Conservation (phyloP, 805 yeast species). For the Lachancea nothofagi region DNA sequence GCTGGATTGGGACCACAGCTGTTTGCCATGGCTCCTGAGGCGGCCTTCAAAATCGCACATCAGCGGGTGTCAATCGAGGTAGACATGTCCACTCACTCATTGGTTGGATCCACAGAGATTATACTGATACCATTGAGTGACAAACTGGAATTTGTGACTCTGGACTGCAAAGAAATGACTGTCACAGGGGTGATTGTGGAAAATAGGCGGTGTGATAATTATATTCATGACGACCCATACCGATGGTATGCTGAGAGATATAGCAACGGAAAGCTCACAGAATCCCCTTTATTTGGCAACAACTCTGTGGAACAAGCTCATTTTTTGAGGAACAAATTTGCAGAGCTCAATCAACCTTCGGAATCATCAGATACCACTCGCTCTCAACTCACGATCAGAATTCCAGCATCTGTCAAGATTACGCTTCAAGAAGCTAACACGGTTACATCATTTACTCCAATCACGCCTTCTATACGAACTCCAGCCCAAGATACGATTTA, state of each 20-base stretch:
- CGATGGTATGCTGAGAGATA: conserved; percentile 16
- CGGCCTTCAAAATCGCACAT: conserved; percentile 64
- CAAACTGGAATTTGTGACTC: conserved; percentile 49
- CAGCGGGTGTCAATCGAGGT: conserved; percentile 78
- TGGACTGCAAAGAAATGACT: conserved; percentile 76
- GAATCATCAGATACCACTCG: conserved; percentile 22
- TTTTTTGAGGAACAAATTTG: conserved; percentile 28
- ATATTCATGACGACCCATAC: conserved; percentile 31
- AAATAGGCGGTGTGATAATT: conserved; percentile 40
- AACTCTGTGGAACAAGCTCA: conserved; percentile 33
- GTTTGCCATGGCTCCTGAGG: conserved; percentile 10
- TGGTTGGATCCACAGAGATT: conserved; percentile 76
- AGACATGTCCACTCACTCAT: conserved; percentile 54
- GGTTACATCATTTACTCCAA: conserved; percentile 34
- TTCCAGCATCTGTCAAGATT: conserved; percentile 43
- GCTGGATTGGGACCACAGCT: conserved; percentile 15
- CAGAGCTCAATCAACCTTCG: conserved; percentile 27
- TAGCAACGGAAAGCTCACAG: conserved; percentile 10
- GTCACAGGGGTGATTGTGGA: conserved; percentile 63
- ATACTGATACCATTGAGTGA: conserved; percentile 68
- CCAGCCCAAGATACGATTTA: conserved; percentile 45
- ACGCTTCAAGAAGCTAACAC: conserved; percentile 49
- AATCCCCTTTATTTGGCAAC: conserved; percentile 14
- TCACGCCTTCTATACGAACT: conserved; percentile 37
- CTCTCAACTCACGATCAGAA: conserved; percentile 29